Evolutionary conservation across 2,329 filamentous ascomycete genomes (phyloP).

Genomic region (Dactylellina haptotyla): DNA sequence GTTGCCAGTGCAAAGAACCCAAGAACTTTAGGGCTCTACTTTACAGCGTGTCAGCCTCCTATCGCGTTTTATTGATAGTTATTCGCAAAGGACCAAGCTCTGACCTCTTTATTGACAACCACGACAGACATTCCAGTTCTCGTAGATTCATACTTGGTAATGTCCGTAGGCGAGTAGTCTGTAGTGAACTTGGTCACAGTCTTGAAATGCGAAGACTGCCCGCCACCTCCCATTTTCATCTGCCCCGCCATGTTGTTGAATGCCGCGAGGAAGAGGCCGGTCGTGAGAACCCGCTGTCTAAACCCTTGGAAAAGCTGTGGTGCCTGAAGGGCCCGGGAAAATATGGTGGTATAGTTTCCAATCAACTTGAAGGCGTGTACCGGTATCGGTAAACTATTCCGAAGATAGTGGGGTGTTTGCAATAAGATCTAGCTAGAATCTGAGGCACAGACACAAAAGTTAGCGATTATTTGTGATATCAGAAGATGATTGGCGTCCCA

Average conservation of each 20-base stretch:
- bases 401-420: not conserved
- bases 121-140: constrained; percentile 94
- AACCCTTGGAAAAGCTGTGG: constrained; percentile 44
- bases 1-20: constrained; percentile 96
- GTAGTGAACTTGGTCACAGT: constrained; percentile 85
- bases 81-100: not conserved
- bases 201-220: constrained; percentile 71
- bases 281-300: constrained; percentile 22
- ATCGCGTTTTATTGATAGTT: not conserved
- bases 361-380: constrained; percentile 32
- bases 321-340: constrained; percentile 42
- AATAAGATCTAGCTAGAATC: not conserved
- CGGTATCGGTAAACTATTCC: not conserved
- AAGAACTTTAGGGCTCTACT: constrained; percentile 80
- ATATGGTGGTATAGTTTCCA: constrained; percentile 38
- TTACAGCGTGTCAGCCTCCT: constrained; percentile 12
- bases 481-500: no score
- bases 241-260: constrained; percentile 35
- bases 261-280: constrained; percentile 27
- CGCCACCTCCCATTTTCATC: constrained; percentile 16
- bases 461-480: no score
- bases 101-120: constrained; percentile 82
- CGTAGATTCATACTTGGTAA: constrained; percentile 96
- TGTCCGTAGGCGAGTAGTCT: constrained; percentile 86
- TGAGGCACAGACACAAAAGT: no score